Conservation (phyloP, 192 early-diverging fungal genomes). For the Polychytrium aggregatum region DNA sequence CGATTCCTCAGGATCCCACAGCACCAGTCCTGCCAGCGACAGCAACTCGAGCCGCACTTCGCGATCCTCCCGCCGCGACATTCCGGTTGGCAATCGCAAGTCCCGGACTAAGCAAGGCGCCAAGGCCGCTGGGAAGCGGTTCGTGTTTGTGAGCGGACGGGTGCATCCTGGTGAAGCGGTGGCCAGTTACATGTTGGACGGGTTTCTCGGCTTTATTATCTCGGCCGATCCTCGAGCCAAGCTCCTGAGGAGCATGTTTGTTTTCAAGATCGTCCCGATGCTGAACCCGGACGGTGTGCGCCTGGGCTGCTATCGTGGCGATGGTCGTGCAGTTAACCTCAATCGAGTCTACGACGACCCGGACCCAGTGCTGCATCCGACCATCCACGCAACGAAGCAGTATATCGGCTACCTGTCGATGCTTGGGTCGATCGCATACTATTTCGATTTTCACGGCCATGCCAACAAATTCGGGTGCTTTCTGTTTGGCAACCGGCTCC, state of each 20-base stretch:
- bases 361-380: conserved; percentile 12
- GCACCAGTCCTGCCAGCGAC: too few relatives aligned
- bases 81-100: too few relatives aligned
- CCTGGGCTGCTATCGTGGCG: conserved; percentile 33
- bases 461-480: conserved; percentile 18
- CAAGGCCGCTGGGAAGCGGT: conserved; percentile 7
- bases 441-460: conserved; percentile 21
- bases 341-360: conserved; percentile 37
- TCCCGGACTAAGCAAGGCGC: too few relatives aligned
- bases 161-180: conserved; percentile 44
- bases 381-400: conserved; percentile 31
- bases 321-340: conserved; percentile 34
- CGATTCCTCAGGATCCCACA: too few relatives aligned
- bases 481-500: conserved; percentile 16
- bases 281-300: conserved; percentile 43
- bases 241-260: conserved; percentile 18
- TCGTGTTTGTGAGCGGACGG: conserved; percentile 10
- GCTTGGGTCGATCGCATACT: conserved; percentile 2
- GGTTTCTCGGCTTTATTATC: conserved; percentile 30
- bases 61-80: too few relatives aligned
- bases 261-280: conserved; percentile 47
- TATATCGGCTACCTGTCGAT: conserved; percentile 1
- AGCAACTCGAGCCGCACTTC: neutral
- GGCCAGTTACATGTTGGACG: conserved; percentile 37
- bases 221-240: conserved; percentile 19